Percentiles rank a stretch among this genome's conserved stretches.
phyloP scores from a whole-genome alignment of 2,329 filamentous ascomycete species.

The Trichophaea hybrida region DNA sequence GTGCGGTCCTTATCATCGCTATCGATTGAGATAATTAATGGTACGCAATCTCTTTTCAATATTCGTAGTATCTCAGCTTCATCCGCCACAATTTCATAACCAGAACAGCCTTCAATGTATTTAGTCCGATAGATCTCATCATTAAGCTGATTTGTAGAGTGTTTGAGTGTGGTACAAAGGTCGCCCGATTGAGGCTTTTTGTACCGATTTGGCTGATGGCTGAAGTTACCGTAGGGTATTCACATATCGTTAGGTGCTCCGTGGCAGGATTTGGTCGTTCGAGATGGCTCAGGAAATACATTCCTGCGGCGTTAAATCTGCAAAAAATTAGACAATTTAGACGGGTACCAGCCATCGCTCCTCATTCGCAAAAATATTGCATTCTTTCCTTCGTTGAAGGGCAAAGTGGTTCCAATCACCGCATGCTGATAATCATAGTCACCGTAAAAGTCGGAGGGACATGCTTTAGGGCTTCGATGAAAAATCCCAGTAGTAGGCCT shows the following conservation, averaged over 20 bases:
- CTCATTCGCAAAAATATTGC: background rate
- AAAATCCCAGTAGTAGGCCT: background rate
- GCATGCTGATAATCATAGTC: too few species aligned
- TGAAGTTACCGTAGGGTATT: background rate
- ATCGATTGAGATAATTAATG: background rate
- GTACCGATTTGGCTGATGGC: too few species aligned
- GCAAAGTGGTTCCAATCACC: too few species aligned
- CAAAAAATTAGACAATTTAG: background rate
- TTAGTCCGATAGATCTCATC: background rate
- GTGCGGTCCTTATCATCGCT: background rate
- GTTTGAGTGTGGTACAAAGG: too few species aligned
- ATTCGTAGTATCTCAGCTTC: background rate
- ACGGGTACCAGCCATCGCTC: background rate
- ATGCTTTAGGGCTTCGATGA: background rate
- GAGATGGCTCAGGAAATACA: background rate
- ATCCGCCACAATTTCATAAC: background rate
- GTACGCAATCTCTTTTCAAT: background rate
- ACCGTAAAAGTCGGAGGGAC: too few species aligned
- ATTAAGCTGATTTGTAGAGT: background rate
- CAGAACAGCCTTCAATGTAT: background rate
- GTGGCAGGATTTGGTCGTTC: background rate
- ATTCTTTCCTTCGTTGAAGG: background rate
- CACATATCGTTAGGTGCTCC: background rate
- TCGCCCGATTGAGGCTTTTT: background rate
- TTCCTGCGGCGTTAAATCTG: background rate